Base-by-base conservation (phyloP, 352 stramenopile genomes). In the Pythium scleroteichum region DNA sequence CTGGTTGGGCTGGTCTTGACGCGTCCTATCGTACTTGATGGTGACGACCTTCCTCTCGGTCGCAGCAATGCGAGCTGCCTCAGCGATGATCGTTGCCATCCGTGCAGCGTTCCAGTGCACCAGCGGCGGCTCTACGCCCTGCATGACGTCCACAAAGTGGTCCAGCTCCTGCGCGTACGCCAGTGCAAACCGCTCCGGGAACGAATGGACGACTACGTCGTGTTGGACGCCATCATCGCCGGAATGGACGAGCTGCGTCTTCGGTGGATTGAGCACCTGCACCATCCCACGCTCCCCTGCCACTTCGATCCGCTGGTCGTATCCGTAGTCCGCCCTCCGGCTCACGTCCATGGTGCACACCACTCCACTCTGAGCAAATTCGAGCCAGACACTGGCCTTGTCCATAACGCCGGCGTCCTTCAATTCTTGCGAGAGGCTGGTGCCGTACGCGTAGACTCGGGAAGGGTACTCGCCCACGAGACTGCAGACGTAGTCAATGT, bases 251-350 rank as follows among this genome's bases (percentile, higher is more conserved):
- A 86, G 69, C 0, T 73, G 69, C 27, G 80, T 92, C 61, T 85
- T 83, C 17, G 70, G 63, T 20, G 82, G 69, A 57, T 97, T 97
- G 8, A 79, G 62, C 24, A 89, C 79, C 32, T 92, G 78, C 9
- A 90, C 59, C 80, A 90, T 89, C 27, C 85, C 85, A 35, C 60
- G 41, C 54, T 88, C 80, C 2, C 88, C 89, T 46, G 85, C 83
- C 16, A 98, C 75, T 72, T 98, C 92, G 58, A 94, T 87, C 40
- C 92, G 85, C 66, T 98, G 92, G 75, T 98, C 92, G 66, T 98
- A 98, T 35, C 92, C 92, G 59, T 97, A 97, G 42, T 79, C 75
- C 3, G 90, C 82, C 47, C 73, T 85, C 8, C 92, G 82, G 61
- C 83, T 96, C 19, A 97, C 62, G 35, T 93, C 85, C 66, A 98